phyloP scores from a whole-genome alignment of 1,139 yeast genomes.

The Kluyveromyces sp. region DNA sequence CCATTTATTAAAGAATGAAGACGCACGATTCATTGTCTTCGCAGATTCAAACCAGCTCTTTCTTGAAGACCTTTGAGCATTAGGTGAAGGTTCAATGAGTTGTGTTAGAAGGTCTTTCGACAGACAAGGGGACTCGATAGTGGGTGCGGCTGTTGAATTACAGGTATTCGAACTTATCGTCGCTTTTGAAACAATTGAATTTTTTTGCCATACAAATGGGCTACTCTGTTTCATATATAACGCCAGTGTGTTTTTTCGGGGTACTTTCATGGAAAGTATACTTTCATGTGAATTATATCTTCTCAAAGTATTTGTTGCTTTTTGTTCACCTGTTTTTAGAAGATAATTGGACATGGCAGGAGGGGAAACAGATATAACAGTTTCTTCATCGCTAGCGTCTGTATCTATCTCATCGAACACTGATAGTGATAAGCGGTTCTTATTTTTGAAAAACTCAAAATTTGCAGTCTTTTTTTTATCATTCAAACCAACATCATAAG shows the following conservation, averaged over 20 bases:
- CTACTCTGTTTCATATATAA: neutral
- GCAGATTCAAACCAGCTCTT: conserved; percentile 4
- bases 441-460: conserved; percentile 22
- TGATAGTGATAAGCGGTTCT: conserved; percentile 27
- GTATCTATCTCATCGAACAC: conserved; percentile 21
- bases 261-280: conserved; percentile 22
- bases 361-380: conserved; percentile 19
- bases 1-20: conserved; percentile 2
- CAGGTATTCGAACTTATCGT: conserved; percentile 2
- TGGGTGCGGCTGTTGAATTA: neutral
- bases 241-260: neutral
- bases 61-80: neutral
- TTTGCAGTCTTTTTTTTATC: conserved; percentile 8
- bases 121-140: neutral
- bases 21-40: neutral
- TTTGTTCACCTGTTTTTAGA: neutral
- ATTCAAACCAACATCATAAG: conserved; percentile 23
- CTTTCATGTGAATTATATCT: conserved; percentile 35
- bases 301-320: conserved; percentile 17
- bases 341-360: neutral
- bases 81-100: conserved; percentile 1
- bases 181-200: neutral
- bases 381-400: conserved; percentile 27
- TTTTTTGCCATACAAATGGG: neutral
- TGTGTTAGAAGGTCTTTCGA: conserved; percentile 5